Conservation (phyloP, 768 basidiomycete genomes). For the Xerocomellus chrysenteron region DNA sequence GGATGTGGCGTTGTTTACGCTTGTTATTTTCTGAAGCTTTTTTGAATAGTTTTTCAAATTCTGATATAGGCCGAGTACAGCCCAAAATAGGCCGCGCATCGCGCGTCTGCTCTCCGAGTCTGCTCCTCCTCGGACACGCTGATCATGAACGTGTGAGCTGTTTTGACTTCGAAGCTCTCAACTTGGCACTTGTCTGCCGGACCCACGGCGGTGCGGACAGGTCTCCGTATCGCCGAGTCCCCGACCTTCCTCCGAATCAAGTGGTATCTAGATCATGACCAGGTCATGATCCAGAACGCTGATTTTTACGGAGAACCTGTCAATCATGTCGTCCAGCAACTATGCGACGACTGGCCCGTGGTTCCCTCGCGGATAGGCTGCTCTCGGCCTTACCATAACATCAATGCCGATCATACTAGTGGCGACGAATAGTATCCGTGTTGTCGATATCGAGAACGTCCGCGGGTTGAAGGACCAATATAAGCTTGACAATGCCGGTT, state of each 20-base stretch:
- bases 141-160: too few relatives aligned
- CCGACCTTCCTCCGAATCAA: too few relatives aligned
- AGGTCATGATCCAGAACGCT: neutral
- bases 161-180: too few relatives aligned
- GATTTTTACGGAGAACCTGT: neutral
- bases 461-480: constrained; percentile 34
- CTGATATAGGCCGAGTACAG: too few relatives aligned
- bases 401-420: constrained; percentile 17
- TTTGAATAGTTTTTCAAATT: too few relatives aligned
- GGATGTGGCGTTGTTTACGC: neutral
- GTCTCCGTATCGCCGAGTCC: too few relatives aligned
- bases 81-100: too few relatives aligned
- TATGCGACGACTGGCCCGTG: constrained; percentile 11
- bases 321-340: constrained; percentile 14
- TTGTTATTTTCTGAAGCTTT: neutral
- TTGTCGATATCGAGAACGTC: constrained; percentile 31
- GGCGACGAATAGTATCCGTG: constrained; percentile 1
- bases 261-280: too few relatives aligned
- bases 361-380: constrained; percentile 17
- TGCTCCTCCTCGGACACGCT: too few relatives aligned
- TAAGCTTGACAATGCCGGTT: constrained; percentile 36
- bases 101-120: too few relatives aligned
- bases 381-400: constrained; percentile 13
- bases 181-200: too few relatives aligned
- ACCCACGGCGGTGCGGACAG: too few relatives aligned